Percentiles rank a stretch among this genome's conserved stretches.
phyloP scores from a whole-genome alignment of 2,329 filamentous ascomycete genomes.

The Nemania diffusa region DNA sequence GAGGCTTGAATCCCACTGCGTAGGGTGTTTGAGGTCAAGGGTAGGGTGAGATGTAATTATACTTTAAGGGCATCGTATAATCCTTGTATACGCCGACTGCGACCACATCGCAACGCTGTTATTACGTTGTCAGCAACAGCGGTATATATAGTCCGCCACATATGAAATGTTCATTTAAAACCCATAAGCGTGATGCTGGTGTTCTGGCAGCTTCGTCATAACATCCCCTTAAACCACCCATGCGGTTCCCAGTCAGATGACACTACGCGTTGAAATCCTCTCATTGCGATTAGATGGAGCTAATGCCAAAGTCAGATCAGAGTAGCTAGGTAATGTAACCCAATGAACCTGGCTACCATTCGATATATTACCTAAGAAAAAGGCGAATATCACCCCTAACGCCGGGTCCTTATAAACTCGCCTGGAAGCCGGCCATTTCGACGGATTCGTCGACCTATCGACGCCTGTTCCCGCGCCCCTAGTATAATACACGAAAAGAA shows the following conservation, averaged over 20 bases:
- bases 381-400: constrained; percentile 4
- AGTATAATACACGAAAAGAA: constrained; percentile 26
- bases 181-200: no score
- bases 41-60: not conserved
- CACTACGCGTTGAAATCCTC: not conserved
- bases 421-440: not conserved
- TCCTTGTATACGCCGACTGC: no score
- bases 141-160: no score
- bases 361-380: constrained; percentile 7
- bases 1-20: not conserved
- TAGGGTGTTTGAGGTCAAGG: not conserved
- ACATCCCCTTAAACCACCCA: not conserved
- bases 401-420: not conserved
- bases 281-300: constrained; percentile 9
- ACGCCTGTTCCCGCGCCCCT: constrained; percentile 10
- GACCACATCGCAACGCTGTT: no score
- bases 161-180: no score
- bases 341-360: not conserved
- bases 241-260: not conserved
- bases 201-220: no score
- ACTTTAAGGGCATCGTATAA: not conserved
- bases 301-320: constrained; percentile 6
- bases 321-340: not conserved
- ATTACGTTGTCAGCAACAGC: no score
- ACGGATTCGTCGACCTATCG: not conserved